A percentile compares a stretch with the other conserved stretches of the same genome.
Conservation (phyloP, 2,329 filamentous ascomycete genomes). For the Pseudovirgaria hyperparasitica region DNA sequence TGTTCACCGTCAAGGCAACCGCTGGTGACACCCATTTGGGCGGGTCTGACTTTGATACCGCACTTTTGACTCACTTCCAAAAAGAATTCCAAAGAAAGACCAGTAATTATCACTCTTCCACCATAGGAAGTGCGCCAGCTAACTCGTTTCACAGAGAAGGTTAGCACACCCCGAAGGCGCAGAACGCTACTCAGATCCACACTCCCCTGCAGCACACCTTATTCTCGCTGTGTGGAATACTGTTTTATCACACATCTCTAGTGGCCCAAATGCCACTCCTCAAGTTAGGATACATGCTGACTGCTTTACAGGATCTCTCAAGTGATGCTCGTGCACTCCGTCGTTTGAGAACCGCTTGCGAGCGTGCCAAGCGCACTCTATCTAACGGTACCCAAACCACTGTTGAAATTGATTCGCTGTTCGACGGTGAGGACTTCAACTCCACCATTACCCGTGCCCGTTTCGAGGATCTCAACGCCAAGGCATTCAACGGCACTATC, state of each 20-base stretch:
- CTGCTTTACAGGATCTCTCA: constrained; percentile 43
- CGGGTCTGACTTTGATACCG: constrained; percentile 93
- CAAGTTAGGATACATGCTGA: constrained; percentile 14
- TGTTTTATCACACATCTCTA: too few species aligned
- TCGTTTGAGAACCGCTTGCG: constrained; percentile 92
- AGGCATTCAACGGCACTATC: constrained; percentile 85
- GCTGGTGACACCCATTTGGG: constrained; percentile 95
- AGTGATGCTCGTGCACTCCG: constrained; percentile 84
- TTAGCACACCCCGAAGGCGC: neutral
- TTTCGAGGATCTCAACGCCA: constrained; percentile 97
- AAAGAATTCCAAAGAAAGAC: constrained; percentile 81
- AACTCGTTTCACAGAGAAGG: neutral
- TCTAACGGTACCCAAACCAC: constrained; percentile 96
- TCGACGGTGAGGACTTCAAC: constrained; percentile 96
- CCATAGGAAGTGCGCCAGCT: neutral
- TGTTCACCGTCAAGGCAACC: constrained; percentile 98
- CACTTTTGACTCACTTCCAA: constrained; percentile 91
- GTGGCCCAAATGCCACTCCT: constrained; percentile 1
- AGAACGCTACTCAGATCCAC: neutral
- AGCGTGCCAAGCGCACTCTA: constrained; percentile 98
- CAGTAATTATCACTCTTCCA: constrained; percentile 40
- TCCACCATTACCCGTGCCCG: constrained; percentile 94
- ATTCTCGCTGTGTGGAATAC: too few species aligned
- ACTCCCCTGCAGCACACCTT: too few species aligned
- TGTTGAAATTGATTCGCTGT: constrained; percentile 97